Evolutionary conservation across 495 filamentous ascomycete species (phyloP), one percentile per base, ranked within the genome.

Genomic region (Penicillium lividum): DNA sequence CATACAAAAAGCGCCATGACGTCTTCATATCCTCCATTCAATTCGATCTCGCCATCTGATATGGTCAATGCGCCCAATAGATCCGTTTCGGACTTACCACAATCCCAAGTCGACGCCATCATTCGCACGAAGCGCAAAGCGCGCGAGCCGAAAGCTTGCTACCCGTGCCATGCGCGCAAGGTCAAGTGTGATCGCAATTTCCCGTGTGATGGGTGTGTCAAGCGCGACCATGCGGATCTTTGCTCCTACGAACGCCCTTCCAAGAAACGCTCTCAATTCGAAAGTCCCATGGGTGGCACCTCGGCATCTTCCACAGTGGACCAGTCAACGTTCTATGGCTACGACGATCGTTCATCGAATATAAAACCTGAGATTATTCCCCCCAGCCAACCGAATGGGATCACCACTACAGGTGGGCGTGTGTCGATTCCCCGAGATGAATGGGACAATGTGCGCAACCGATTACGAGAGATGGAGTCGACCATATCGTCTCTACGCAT

Each of bases 151-250:
- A 78, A 78, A 58, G 86, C 87, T 36, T 90, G 87, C 69, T 90
- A 87, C 76, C 86, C 87, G 30, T 89, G 87, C 69, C 78, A 88
- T 59, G 85, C 87, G 68, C 78, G 87, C 25, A 90, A 90, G 63
- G 87, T 89, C 43, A 89, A 87, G 73, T 90, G 87, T 65, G 86
- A 89, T 70, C 86, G 88, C 62, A 85, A 88, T 54, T 77, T 85
- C 46, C 87, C 87, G 1, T 90, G 87, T 68, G 84, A 89, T 63
- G 86, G 87, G 36, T 90, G 87, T 63, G 81, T 88, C 61, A 89
- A 89, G 75, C 80, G 87, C 58, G 86, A 89, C 56, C 86, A 90
- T 67, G 80, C 86, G 7, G 81, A 85, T 66, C 77, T 90, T 31
- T 90, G 87, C 63, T 88, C 85, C 13, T 89, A 89, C 71, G 88